Base-by-base conservation (phyloP, 768 basidiomycete species). In the Lactifluus pinguis region DNA sequence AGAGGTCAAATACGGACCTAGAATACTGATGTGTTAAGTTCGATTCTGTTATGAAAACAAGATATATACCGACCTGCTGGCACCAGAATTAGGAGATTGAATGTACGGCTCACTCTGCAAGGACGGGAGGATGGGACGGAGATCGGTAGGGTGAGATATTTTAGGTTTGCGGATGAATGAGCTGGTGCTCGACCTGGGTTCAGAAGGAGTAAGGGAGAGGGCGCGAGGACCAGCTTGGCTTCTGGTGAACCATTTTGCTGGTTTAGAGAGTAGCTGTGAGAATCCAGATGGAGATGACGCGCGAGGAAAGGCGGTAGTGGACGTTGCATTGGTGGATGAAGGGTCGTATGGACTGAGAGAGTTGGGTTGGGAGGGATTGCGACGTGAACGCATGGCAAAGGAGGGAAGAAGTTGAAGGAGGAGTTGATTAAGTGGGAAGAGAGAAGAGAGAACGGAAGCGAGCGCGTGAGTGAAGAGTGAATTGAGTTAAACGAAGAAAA, bases 91-190 rank as follows among this genome's bases (percentile, higher is more conserved):
- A 41, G 64, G 65, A 50, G 60, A 56, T 25, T 67, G 63, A 32
- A 75, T 73, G 65, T 82, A 81, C 2, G 73, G 75, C 65, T 87
- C 83, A 19, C 70, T 68, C 64, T 73, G 74, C 49, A 77, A 65
- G 17, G 71, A 73, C 3, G 73, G 65, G 64, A 87, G 72, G 56
- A 92, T 86, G 3, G 88, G 90, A 21, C 89, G 75, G 9, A 88
- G 89, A 67, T 92, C 90, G 5, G 88, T 89, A 1, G 89, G 89
- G 49, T 85, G 83, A 36, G 90, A 92, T 41, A 92, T 92, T 77
- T 89, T 91, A 55, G 83, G 86, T 63, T 86, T 89, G 62, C 86
- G 73, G 15, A 61, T 58, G 53, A 71, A 64, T 3, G 79, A 78
- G 53, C 77, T 77, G 14, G 71, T 72, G 55, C 25, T 75, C 57